Evolutionary conservation across 2,329 filamentous ascomycete genomes (phyloP).

Genomic region (Sporothrix dimorphospora): DNA sequence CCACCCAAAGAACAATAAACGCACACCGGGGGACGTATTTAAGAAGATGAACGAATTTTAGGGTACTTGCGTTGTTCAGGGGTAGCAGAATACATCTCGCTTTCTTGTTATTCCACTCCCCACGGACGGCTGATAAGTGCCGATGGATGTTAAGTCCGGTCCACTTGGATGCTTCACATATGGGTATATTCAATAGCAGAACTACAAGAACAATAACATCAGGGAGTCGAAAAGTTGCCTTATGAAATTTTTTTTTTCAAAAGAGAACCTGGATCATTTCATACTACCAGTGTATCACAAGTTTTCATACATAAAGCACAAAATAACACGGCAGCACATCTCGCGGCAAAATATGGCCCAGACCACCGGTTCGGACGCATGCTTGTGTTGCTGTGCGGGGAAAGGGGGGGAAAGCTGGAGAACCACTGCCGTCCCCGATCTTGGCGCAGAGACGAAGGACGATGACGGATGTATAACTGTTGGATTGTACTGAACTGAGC

Average conservation of each 20-base stretch:
- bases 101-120: neutral
- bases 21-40: neutral
- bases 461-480: neutral
- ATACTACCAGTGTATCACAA: neutral
- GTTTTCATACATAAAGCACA: neutral
- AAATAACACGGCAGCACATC: neutral
- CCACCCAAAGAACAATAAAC: neutral
- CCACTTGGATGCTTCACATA: neutral
- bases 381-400: neutral
- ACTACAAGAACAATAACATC: neutral
- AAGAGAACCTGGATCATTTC: neutral
- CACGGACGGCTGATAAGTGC: neutral
- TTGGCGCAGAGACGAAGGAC: neutral
- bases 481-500: neutral
- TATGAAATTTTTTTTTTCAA: too few species aligned
- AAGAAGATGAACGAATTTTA: neutral
- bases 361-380: neutral
- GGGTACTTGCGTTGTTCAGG: too few species aligned
- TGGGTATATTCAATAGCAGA: neutral
- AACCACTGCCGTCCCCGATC: neutral
- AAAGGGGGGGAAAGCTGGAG: constrained; percentile 10
- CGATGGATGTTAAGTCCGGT: neutral
- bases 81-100: too few species aligned
- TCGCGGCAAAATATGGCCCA: neutral
- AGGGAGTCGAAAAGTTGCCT: too few species aligned